Evolutionary conservation across 257 asterid species (phyloP).

Genomic region (Fraxinus americana): DNA sequence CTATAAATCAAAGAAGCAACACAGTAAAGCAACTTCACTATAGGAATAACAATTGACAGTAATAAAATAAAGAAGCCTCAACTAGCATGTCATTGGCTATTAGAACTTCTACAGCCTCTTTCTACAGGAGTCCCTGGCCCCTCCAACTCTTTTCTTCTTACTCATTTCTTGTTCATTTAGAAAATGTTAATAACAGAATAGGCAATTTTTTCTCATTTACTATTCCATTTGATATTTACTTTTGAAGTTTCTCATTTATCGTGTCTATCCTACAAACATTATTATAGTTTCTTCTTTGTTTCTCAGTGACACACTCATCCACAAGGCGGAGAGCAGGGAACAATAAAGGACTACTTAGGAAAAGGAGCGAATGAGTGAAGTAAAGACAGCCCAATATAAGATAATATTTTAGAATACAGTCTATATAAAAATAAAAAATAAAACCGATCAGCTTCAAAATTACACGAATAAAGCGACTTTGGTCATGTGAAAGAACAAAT

Average conservation of each 20-base stretch:
- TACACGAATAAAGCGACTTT: background rate
- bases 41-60: slow-evolving; percentile 4
- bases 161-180: background rate
- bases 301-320: background rate
- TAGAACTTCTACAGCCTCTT: background rate
- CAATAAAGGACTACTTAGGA: background rate
- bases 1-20: slow-evolving; percentile 1
- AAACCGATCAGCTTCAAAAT: background rate
- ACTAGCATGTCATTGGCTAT: background rate
- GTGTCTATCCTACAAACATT: background rate
- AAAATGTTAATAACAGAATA: background rate
- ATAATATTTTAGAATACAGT: background rate
- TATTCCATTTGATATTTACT: slow-evolving; percentile 5
- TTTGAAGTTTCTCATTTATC: slow-evolving; percentile 1
- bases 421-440: background rate
- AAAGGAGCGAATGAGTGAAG: background rate
- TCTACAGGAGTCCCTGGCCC: slow-evolving; percentile 11
- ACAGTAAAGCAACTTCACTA: background rate
- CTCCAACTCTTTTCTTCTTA: slow-evolving; percentile 4
- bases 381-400: background rate
- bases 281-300: background rate
- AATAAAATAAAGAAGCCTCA: slow-evolving; percentile 5
- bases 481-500: background rate
- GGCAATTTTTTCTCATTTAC: background rate
- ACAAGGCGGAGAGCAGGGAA: background rate